phyloP scores from a whole-genome alignment of 768 basidiomycete species.

The Kwoniella shandongensis region DNA sequence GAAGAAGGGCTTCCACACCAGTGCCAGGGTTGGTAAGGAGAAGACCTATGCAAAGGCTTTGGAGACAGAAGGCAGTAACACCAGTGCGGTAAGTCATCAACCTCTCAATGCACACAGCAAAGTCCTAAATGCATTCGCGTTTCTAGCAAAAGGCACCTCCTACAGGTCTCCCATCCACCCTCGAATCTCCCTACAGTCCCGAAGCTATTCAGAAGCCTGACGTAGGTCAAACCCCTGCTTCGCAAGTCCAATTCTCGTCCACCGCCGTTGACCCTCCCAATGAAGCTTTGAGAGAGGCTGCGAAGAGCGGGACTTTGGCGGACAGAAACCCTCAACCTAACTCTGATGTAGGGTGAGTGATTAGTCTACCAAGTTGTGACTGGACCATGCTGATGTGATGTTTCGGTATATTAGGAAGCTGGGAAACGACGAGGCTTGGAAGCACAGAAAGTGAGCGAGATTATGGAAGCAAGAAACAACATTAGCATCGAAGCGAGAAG shows the following conservation, averaged over 20 bases:
- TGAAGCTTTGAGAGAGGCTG: conserved; percentile 31
- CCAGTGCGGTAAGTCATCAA: conserved; percentile 46
- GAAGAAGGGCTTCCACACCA: conserved; percentile 25
- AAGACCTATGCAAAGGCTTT: conserved; percentile 33
- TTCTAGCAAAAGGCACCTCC: conserved; percentile 30
- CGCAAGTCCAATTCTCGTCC: conserved; percentile 31
- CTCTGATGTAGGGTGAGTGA: conserved; percentile 45
- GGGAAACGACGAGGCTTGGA: conserved; percentile 46
- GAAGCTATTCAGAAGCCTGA: conserved; percentile 20
- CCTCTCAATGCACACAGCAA: too few species aligned
- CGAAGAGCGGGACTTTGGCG: conserved; percentile 39
- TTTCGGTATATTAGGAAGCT: conserved; percentile 15
- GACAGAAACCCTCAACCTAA: conserved; percentile 44
- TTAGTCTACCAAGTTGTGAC: too few species aligned
- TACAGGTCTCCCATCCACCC: conserved; percentile 32
- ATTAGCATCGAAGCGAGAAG: too few species aligned
- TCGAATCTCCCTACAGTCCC: conserved; percentile 29
- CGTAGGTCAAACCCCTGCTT: conserved; percentile 33
- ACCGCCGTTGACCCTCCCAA: conserved; percentile 47
- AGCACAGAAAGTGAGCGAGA: conserved; percentile 28
- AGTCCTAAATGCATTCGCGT: too few species aligned
- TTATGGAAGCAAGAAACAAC: not conserved
- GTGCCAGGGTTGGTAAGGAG: conserved; percentile 1
- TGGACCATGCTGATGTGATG: not conserved
- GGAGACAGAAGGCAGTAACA: conserved; percentile 21